Percentiles rank a stretch among this genome's conserved stretches.
Evolutionary conservation across 2,329 filamentous ascomycete genomes (phyloP).

Genomic region (Sarocladium brachiariae): DNA sequence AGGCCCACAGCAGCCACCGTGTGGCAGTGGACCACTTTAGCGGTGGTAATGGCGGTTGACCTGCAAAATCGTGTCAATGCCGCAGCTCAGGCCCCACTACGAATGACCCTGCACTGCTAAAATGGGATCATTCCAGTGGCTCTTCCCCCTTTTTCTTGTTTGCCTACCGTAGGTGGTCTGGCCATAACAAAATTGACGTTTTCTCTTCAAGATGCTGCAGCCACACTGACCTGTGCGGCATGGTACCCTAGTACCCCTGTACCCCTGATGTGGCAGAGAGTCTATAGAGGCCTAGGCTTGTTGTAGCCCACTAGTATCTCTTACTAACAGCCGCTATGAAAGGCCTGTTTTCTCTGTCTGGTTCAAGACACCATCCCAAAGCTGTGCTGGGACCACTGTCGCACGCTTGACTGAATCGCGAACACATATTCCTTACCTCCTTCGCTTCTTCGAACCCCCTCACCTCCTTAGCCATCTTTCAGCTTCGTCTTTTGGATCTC

Average conservation of each 20-base stretch:
- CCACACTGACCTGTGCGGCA: neutral
- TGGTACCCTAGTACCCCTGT: neutral
- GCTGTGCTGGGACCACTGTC: neutral
- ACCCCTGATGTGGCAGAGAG: neutral
- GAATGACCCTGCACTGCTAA: neutral
- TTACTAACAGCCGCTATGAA: too few relatives aligned
- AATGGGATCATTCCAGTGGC: neutral
- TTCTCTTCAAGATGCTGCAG: neutral
- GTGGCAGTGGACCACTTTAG: slow-evolving; percentile 2
- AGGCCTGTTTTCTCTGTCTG: neutral
- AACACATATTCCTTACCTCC: neutral
- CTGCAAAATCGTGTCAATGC: neutral
- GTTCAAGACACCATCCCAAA: neutral
- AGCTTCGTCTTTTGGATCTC: neutral
- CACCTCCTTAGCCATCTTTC: neutral
- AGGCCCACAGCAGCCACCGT: too few relatives aligned
- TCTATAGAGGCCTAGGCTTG: slow-evolving; percentile 2
- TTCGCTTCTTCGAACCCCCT: neutral
- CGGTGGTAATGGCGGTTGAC: neutral
- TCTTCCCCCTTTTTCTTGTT: neutral
- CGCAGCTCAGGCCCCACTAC: neutral
- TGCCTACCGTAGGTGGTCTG: too few relatives aligned
- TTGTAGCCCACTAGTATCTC: neutral
- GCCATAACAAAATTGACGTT: too few relatives aligned
- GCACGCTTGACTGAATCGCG: neutral